Evolutionary conservation across 345 rosid genomes (phyloP).

Genomic region (Rhodomyrtus tomentosa): DNA sequence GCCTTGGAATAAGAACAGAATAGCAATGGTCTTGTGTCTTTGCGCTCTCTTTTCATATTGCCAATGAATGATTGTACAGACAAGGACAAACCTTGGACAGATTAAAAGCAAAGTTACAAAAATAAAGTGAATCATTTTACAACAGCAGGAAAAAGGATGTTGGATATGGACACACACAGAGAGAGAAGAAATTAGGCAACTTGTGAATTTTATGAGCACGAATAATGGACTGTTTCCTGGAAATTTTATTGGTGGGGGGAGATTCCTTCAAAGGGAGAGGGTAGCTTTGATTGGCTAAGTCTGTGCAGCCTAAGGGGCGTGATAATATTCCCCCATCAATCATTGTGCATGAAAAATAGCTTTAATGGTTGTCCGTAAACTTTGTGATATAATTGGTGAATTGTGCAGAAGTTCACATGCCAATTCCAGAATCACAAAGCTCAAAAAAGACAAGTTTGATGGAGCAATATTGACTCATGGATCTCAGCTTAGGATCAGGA

Average conservation of each 20-base stretch:
- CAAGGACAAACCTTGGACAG: not conserved
- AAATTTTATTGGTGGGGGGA: not conserved
- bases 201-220: not conserved
- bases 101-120: not conserved
- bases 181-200: not conserved
- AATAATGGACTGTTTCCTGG: not conserved
- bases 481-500: not conserved
- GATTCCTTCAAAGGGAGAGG: not conserved
- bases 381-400: not conserved
- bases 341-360: not conserved
- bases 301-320: not conserved
- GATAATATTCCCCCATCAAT: not conserved
- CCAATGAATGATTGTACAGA: not conserved
- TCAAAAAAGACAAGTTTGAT: not conserved
- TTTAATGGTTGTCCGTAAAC: not conserved
- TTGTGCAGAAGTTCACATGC: not conserved
- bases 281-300: not conserved
- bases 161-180: not conserved
- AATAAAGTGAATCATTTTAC: not conserved
- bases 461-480: not conserved
- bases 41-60: not conserved
- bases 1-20: not conserved
- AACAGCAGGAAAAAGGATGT: not conserved
- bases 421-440: not conserved
- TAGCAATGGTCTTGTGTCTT: not conserved